Evolutionary conservation across 2,329 filamentous ascomycete genomes (phyloP).

Genomic region (Emmonsia crescens): DNA sequence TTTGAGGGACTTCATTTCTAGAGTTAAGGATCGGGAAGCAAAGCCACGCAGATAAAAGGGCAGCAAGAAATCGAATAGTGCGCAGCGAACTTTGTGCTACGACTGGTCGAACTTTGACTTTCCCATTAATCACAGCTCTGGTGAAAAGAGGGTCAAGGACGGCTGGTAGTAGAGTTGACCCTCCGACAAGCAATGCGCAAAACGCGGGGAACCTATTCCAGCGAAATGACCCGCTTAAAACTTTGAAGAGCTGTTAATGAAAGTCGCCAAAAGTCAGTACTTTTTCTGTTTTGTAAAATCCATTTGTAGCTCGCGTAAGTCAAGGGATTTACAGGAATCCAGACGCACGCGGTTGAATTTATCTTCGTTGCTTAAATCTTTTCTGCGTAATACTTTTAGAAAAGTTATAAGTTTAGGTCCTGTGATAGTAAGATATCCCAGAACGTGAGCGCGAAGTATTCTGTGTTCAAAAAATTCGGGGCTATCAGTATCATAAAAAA

Average conservation of each 20-base stretch:
- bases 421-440: conserved; percentile 39
- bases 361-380: conserved; percentile 22
- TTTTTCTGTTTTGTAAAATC: neutral
- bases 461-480: conserved; percentile 14
- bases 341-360: conserved; percentile 29
- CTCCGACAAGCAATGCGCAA: conserved; percentile 42
- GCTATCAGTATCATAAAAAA: neutral
- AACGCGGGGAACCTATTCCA: conserved; percentile 42
- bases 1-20: conserved; percentile 15
- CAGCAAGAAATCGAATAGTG: conserved; percentile 32
- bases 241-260: conserved; percentile 25
- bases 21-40: conserved; percentile 41
- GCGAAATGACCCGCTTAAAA: conserved; percentile 31
- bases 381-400: conserved; percentile 24
- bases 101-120: neutral
- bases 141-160: conserved; percentile 9
- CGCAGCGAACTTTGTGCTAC: neutral
- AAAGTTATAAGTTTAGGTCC: conserved; percentile 36
- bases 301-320: conserved; percentile 6
- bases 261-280: conserved; percentile 13
- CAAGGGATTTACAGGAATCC: neutral
- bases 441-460: conserved; percentile 36
- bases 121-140: neutral
- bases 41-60: conserved; percentile 39
- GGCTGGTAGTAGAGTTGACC: conserved; percentile 38